Base-by-base conservation (phyloP, 2,329 filamentous ascomycete genomes). In the Trichoderma guizhouense region DNA sequence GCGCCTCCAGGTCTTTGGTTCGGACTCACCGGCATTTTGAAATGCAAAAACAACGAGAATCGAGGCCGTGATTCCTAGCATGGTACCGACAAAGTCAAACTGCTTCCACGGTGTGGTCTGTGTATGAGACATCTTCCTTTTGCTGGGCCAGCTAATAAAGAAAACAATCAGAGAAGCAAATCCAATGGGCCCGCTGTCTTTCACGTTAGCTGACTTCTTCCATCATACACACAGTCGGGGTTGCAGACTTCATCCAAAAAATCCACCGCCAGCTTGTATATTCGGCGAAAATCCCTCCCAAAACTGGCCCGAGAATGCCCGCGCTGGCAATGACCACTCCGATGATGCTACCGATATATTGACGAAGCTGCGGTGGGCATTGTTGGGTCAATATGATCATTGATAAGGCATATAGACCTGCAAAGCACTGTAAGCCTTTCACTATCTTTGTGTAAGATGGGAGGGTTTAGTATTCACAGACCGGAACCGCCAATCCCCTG, bases 41-140 rank as follows among this genome's bases (percentile, higher is more conserved):
- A 90, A 89, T 2, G 88, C 81, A 74, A 89, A 89, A 0, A 89
- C 86, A 5, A 89, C 81, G 3, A 90, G 82, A 0, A 88, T 84
- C 0, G 87, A 84, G 1, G 86, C 84, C 3, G 84, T 80, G 9
- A 90, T 82, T 14, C 89, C 79, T 26, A 90, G 80, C n/a, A 86
- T 73, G 0, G 86, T 86, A 12, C 88, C 88, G 5, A 86, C 55
- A 67, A 86, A 83, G 74, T 90, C 88, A 51, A 90, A 80, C 58
- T 87, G 82, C 34, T 78, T 83, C 85, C 85, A 88, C 4, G 81
- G 77, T 39, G 83, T 80, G 32, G 79, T 79, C 58, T 84, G 77
- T 5, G 81, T 72, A 18, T 76, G 74, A 1, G 82, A 82, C 2
- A 86, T 78, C 60, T 84, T 78, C 69, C 82, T 77, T 32, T 78